Evolutionary conservation across 1,284 basidiomycete genomes (phyloP).

Genomic region (Amylostereum areolatum): DNA sequence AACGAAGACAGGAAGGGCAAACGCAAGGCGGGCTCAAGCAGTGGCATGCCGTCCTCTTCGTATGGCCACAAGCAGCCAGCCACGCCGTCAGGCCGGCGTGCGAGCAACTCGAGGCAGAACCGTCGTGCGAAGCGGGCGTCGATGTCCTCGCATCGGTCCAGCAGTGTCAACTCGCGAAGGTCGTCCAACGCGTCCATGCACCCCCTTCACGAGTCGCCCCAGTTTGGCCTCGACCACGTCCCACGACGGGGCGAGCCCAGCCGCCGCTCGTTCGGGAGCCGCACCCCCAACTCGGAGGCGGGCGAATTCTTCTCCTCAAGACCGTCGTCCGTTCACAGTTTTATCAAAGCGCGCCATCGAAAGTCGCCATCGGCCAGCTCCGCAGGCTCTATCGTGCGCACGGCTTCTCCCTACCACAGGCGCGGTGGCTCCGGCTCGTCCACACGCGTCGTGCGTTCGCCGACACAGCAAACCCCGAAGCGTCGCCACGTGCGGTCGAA

Average conservation of each 20-base stretch:
- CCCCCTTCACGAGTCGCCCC: slow-evolving; percentile 50
- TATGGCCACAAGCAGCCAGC: slow-evolving; percentile 9
- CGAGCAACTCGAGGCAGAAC: slow-evolving; percentile 24
- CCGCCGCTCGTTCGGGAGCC: slow-evolving; percentile 61
- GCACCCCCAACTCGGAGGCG: slow-evolving; percentile 73
- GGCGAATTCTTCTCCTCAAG: slow-evolving; percentile 63
- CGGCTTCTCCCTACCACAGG: slow-evolving; percentile 66
- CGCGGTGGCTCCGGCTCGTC: slow-evolving; percentile 70
- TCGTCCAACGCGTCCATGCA: slow-evolving; percentile 67
- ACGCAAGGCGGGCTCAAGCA: slow-evolving; percentile 22
- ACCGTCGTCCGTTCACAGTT: slow-evolving; percentile 69
- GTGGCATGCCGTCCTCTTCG: slow-evolving; percentile 13
- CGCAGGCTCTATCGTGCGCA: slow-evolving; percentile 52
- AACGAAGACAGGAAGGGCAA: slow-evolving; percentile 77
- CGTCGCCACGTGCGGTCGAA: slow-evolving; percentile 57
- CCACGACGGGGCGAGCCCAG: slow-evolving; percentile 41
- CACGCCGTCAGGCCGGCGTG: slow-evolving; percentile 28
- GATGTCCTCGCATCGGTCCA: slow-evolving; percentile 69
- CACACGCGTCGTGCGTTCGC: slow-evolving; percentile 66
- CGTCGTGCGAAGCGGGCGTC: slow-evolving; percentile 58
- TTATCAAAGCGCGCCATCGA: slow-evolving; percentile 53
- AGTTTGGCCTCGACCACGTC: slow-evolving; percentile 35
- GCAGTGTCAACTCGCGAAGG: slow-evolving; percentile 74
- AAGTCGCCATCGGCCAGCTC: slow-evolving; percentile 76
- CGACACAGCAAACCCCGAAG: slow-evolving; percentile 26